phyloP scores from a whole-genome alignment of 805 yeast genomes.

The Sugiyamaella lignohabitans region DNA sequence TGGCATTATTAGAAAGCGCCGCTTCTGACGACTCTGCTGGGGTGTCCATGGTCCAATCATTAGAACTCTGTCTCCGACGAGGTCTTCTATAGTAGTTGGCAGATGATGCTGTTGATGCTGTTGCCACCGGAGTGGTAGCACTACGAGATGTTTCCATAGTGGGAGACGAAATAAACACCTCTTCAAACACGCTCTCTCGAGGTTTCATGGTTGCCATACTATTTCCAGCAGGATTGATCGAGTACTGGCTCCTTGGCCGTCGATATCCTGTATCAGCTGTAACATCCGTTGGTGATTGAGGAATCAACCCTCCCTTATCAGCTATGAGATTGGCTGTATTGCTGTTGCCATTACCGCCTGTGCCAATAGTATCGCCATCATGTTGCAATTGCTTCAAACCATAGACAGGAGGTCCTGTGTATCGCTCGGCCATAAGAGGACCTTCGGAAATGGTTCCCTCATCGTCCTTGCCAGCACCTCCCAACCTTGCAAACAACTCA shows the following conservation, averaged over 20 bases:
- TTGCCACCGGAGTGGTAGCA: conserved; percentile 8
- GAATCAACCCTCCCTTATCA: neutral
- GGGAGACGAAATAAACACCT: conserved; percentile 15
- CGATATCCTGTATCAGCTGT: conserved; percentile 3
- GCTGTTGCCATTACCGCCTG: neutral
- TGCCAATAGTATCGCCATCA: neutral
- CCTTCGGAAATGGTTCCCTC: neutral
- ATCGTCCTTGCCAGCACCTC: conserved; percentile 15
- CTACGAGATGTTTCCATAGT: conserved; percentile 10
- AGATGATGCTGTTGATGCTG: conserved; percentile 6
- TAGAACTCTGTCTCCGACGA: conserved; percentile 18
- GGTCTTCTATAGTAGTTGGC: conserved; percentile 21
- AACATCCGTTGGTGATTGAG: neutral
- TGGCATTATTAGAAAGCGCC: neutral
- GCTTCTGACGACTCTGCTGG: neutral
- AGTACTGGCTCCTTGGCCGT: conserved; percentile 4
- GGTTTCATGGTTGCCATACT: conserved; percentile 2
- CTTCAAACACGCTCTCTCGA: conserved; percentile 15
- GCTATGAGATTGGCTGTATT: neutral
- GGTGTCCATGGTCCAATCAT: conserved; percentile 14
- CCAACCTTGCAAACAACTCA: conserved; percentile 20
- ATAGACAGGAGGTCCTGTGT: too few species aligned
- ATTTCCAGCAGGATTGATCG: neutral
- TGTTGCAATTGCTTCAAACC: neutral
- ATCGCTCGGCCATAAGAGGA: neutral